These are phyloP conservation scores for Trametes maxima DNA, from an alignment of 768 basidiomycete species.

Conservation along the genomic window DNA sequence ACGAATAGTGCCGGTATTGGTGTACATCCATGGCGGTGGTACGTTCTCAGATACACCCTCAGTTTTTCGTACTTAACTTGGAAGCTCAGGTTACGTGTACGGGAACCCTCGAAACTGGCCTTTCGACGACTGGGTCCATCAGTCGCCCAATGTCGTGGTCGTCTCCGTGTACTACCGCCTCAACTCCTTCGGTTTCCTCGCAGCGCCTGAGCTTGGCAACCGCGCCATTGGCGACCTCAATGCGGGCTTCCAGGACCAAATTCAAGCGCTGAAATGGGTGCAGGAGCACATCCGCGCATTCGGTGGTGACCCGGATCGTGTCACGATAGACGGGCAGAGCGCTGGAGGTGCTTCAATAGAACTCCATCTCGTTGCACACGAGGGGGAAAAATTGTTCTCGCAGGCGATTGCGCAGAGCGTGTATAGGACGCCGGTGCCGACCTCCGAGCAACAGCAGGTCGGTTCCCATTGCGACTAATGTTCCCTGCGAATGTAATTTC, in stretches of 20 bases:
- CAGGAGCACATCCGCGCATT: slow-evolving; percentile 41
- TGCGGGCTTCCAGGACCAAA: slow-evolving; percentile 58
- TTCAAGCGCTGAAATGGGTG: slow-evolving; percentile 43
- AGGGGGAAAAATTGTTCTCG: slow-evolving; percentile 45
- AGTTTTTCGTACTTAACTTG: not conserved
- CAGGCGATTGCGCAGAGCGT: slow-evolving; percentile 66
- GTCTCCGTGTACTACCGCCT: slow-evolving; percentile 71
- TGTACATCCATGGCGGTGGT: slow-evolving; percentile 47
- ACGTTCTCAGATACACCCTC: not conserved
- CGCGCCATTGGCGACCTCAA: slow-evolving; percentile 50
- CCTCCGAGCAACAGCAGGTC: slow-evolving; percentile 55
- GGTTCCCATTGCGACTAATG: slow-evolving; percentile 6
- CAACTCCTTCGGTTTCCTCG: slow-evolving; percentile 63
- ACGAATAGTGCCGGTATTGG: slow-evolving; percentile 39
- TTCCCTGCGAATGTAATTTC: not conserved
- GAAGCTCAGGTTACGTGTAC: slow-evolving; percentile 48
- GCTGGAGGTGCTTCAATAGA: slow-evolving; percentile 59
- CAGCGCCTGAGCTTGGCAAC: slow-evolving; percentile 48
- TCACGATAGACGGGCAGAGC: slow-evolving; percentile 62
- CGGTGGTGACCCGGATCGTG: slow-evolving; percentile 41
- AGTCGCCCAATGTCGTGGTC: slow-evolving; percentile 61
- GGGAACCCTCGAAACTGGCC: slow-evolving; percentile 70
- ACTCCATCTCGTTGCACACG: slow-evolving; percentile 56
- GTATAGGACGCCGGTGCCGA: slow-evolving; percentile 52
- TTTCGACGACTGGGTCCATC: slow-evolving; percentile 65